Evolutionary conservation across 495 filamentous ascomycete genomes (phyloP).

Genomic region (Tuber magnatum): DNA sequence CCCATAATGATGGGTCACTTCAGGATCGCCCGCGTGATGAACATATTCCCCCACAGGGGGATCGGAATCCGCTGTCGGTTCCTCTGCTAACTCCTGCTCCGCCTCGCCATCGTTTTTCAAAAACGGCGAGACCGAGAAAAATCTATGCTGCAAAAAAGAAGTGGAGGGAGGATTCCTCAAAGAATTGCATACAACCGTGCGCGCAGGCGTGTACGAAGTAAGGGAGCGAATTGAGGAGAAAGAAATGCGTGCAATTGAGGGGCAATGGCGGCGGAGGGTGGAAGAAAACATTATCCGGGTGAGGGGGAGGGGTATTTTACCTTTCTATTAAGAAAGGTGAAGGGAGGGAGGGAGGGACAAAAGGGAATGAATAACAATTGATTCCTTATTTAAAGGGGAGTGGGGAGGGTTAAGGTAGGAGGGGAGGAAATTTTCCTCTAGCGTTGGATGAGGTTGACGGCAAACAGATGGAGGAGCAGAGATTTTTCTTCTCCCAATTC

Average conservation of each 20-base stretch:
- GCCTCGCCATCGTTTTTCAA: constrained; percentile 32
- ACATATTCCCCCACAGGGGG: constrained; percentile 30
- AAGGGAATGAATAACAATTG: not conserved
- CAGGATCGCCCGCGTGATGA: constrained; percentile 18
- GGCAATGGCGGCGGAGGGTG: constrained; percentile 21
- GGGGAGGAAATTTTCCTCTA: constrained; percentile 32
- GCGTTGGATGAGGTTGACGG: constrained; percentile 13
- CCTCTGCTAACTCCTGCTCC: constrained; percentile 6
- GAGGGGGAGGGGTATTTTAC: constrained; percentile 3
- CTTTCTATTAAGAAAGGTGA: constrained; percentile 23
- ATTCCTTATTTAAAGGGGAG: not conserved
- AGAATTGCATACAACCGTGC: constrained; percentile 18
- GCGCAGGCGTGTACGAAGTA: constrained; percentile 18
- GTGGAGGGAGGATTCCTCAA: constrained; percentile 23
- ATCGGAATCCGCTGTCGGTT: constrained; percentile 19
- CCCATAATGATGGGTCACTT: constrained; percentile 17
- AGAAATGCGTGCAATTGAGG: constrained; percentile 4
- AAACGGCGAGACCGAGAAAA: constrained; percentile 39
- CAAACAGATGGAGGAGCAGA: not conserved
- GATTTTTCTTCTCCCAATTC: not conserved
- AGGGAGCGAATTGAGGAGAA: constrained; percentile 21
- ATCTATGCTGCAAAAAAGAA: constrained; percentile 34
- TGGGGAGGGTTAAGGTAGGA: constrained; percentile 5
- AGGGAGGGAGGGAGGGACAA: constrained; percentile 1
- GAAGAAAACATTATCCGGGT: constrained; percentile 23